Conservation (phyloP, 352 stramenopile species). For the Phytophthora chlamydospora region DNA sequence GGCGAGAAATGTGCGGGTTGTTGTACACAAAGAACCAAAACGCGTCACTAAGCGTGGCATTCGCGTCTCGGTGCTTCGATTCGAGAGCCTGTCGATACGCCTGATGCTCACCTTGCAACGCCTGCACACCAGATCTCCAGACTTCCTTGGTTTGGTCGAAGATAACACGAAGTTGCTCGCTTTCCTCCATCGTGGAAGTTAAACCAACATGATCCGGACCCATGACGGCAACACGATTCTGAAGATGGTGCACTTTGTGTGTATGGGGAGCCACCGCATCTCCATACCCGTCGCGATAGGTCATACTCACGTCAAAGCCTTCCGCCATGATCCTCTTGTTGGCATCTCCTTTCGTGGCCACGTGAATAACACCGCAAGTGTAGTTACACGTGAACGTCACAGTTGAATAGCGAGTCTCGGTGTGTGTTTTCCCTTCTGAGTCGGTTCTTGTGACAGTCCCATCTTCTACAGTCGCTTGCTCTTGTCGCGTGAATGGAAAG, state of each 20-base stretch:
- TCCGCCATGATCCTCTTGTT: slow-evolving; percentile 42
- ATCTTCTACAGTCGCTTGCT: slow-evolving; percentile 45
- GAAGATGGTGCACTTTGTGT: slow-evolving; percentile 33
- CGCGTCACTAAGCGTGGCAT: slow-evolving; percentile 40
- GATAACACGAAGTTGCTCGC: slow-evolving; percentile 26
- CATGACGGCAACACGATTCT: slow-evolving; percentile 39
- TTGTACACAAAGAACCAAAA: slow-evolving; percentile 66
- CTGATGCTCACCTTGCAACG: slow-evolving; percentile 18
- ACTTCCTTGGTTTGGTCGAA: slow-evolving; percentile 30
- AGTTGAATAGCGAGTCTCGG: slow-evolving; percentile 29
- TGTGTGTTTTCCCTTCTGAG: slow-evolving; percentile 31
- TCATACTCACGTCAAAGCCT: slow-evolving; percentile 55
- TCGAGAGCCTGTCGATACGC: slow-evolving; percentile 37
- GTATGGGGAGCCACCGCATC: slow-evolving; percentile 41
- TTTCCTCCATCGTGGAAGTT: slow-evolving; percentile 38
- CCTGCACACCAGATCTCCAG: slow-evolving; percentile 23
- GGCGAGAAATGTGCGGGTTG: slow-evolving; percentile 30
- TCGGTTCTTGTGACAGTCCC: slow-evolving; percentile 30
- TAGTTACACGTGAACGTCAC: slow-evolving; percentile 49
- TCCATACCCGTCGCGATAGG: slow-evolving; percentile 43
- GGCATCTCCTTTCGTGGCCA: slow-evolving; percentile 20
- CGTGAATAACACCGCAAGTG: slow-evolving; percentile 21
- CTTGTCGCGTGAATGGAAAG: slow-evolving; percentile 42
- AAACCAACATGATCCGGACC: slow-evolving; percentile 38
- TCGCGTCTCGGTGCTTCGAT: slow-evolving; percentile 23